Evolutionary conservation across 2,329 filamentous ascomycete species (phyloP), one percentile per base, ranked within the genome.

Genomic region (Xylaria sp.): DNA sequence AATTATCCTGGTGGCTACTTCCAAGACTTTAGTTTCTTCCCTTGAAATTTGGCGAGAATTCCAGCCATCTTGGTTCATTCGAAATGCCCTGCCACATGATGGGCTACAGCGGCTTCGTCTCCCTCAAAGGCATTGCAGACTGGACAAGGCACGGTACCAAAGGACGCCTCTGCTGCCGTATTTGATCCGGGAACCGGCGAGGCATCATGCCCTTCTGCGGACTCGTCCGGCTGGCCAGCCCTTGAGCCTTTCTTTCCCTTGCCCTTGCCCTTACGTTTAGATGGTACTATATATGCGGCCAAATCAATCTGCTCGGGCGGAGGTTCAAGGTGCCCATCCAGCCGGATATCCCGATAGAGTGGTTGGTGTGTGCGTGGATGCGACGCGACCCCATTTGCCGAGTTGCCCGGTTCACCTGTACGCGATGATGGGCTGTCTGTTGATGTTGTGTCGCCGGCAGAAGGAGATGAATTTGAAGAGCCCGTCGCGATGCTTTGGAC

Each of bases 51-150:
- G 41, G 39, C 1, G 13, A 43, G 9, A 16, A 29, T 44, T 50
- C 56, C 20, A 47, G 9, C 22, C 4, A 20, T 5, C 22, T n/a
- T 2, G 18, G 9, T 18, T 61, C 18, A 67, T 48, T 76, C 74
- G 49, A 87, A 85, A 66, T 87, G 84, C 2, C 64, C 68, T 21
- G 83, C 81, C 54, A 90, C 85, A 63, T 91, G 88, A 69, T 87
- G 79, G 8, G 82, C 82, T 8, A 91, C 85, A 7, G 87, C 88
- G 1, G 75, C 73, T 63, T 87, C 87, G 60, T 91, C 87, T 1
- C 88, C 88, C 60, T 87, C 79, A 67, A 90, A 91, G 0, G 65
- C 71, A 2, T 77, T 78, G 66, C 88, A 91, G 1, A 91, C 83
- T 0, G 88, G 88, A 66, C 88, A 91, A 5, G 70, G 77, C 4